A percentile compares a stretch with the other conserved stretches of the same genome.
phyloP scores from a whole-genome alignment of 1,284 basidiomycete species.

The Kalmanozyma brasiliensis region DNA sequence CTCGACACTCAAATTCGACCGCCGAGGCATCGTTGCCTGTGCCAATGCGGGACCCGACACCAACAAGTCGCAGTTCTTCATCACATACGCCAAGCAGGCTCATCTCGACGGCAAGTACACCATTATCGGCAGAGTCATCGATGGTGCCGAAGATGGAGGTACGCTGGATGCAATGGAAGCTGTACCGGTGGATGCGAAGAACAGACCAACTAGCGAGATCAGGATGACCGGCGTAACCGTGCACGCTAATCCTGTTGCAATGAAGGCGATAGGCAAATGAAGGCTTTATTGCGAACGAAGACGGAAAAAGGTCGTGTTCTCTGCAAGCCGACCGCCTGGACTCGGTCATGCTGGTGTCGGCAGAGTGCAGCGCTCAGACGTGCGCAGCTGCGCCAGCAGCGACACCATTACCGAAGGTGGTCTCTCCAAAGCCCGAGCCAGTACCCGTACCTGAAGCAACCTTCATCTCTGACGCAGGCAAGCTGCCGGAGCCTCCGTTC shows the following conservation, averaged over 20 bases:
- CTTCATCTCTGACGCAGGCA: conserved; percentile 17
- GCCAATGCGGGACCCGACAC: conserved; percentile 66
- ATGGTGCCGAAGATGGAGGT: conserved; percentile 61
- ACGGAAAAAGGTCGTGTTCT: not conserved
- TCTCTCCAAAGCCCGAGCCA: conserved; percentile 9
- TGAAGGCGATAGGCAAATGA: conserved; percentile 66
- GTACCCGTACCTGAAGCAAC: conserved; percentile 3
- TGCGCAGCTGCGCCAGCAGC: conserved; percentile 26
- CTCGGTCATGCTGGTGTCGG: not conserved
- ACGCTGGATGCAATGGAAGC: conserved; percentile 73
- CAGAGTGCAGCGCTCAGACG: not conserved
- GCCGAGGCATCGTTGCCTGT: conserved; percentile 64
- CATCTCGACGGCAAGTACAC: conserved; percentile 65
- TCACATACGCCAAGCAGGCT: conserved; percentile 62
- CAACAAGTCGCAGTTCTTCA: conserved; percentile 65
- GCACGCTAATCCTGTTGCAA: conserved; percentile 93
- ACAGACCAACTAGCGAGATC: conserved; percentile 85
- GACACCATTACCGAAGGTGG: conserved; percentile 27
- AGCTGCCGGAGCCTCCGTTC: conserved; percentile 25
- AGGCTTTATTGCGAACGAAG: not conserved
- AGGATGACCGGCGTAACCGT: conserved; percentile 85
- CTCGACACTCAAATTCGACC: conserved; percentile 55
- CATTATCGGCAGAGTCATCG: conserved; percentile 64
- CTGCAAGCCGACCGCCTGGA: too few relatives aligned
- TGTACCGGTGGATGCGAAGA: conserved; percentile 88